Evolutionary conservation across 1,139 yeast genomes (phyloP).

Genomic region (Magnusiomyces ingens): DNA sequence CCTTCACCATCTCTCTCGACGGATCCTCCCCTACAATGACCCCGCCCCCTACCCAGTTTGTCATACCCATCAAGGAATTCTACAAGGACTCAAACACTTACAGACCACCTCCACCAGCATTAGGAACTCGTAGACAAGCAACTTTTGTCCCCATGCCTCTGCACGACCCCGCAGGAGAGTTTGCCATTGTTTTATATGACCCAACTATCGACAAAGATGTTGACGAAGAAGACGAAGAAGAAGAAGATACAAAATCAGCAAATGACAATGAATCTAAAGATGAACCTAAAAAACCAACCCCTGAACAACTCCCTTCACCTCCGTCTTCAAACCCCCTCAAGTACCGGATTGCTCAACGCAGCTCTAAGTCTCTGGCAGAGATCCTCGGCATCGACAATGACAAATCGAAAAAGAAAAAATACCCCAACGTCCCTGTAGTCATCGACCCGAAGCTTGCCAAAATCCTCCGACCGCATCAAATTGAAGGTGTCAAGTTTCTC

Average conservation of each 20-base stretch:
- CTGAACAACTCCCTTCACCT: constrained; percentile 9
- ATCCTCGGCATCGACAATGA: constrained; percentile 59
- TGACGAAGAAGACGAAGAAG: constrained; percentile 17
- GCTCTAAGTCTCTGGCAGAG: constrained; percentile 66
- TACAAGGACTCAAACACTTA: constrained; percentile 21
- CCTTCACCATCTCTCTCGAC: neutral
- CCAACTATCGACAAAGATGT: constrained; percentile 69
- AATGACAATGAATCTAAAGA: constrained; percentile 8
- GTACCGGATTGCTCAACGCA: constrained; percentile 35
- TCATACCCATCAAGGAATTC: constrained; percentile 35
- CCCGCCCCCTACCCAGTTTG: constrained; percentile 23
- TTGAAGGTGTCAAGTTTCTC: constrained; percentile 88
- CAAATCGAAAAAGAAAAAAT: constrained; percentile 44
- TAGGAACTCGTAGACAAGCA: constrained; percentile 71
- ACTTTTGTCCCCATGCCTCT: constrained; percentile 78
- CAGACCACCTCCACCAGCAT: constrained; percentile 58
- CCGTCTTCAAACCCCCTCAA: constrained; percentile 17
- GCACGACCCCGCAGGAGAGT: constrained; percentile 88
- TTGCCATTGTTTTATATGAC: constrained; percentile 90
- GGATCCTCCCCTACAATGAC: neutral
- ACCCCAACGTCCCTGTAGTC: constrained; percentile 89
- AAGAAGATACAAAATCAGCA: constrained; percentile 17
- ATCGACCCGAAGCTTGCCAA: constrained; percentile 85
- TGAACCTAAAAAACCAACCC: neutral
- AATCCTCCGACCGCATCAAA: constrained; percentile 89